phyloP scores from a whole-genome alignment of 768 basidiomycete genomes.

The Tephrocybe sp. region DNA sequence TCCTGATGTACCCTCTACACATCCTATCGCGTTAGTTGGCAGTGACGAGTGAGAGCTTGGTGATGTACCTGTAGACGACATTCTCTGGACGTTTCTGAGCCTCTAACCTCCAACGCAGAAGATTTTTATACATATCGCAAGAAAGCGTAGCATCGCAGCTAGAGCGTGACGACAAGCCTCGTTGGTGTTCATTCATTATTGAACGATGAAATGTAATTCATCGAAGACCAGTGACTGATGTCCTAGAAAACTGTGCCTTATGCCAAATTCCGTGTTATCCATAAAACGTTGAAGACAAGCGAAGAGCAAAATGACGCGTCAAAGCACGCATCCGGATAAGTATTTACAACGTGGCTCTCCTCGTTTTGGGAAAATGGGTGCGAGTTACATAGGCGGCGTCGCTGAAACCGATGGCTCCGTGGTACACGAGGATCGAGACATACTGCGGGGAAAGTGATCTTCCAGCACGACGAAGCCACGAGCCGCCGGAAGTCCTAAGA shows the following conservation, averaged over 20 bases:
- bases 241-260: constrained; percentile 6
- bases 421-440: constrained; percentile 3
- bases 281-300: background rate
- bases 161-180: constrained; percentile 9
- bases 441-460: background rate
- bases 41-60: background rate
- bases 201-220: constrained; percentile 19
- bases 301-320: background rate
- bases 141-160: constrained; percentile 2
- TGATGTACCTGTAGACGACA: constrained; percentile 22
- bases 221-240: constrained; percentile 9
- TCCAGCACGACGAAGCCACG: constrained; percentile 11
- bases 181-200: constrained; percentile 19
- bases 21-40: background rate
- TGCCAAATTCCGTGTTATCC: constrained; percentile 1
- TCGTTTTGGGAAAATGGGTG: background rate
- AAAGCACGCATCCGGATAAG: constrained; percentile 2
- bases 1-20: constrained; percentile 28
- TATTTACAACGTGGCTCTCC: constrained; percentile 6
- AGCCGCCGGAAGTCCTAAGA: constrained; percentile 1
- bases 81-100: constrained; percentile 9
- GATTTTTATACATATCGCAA: constrained; percentile 15
- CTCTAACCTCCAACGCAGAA: background rate
- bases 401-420: background rate
- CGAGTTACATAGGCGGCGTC: background rate